Base-by-base conservation (phyloP, 352 stramenopile genomes). In the Aphanomyces cochlioides region DNA sequence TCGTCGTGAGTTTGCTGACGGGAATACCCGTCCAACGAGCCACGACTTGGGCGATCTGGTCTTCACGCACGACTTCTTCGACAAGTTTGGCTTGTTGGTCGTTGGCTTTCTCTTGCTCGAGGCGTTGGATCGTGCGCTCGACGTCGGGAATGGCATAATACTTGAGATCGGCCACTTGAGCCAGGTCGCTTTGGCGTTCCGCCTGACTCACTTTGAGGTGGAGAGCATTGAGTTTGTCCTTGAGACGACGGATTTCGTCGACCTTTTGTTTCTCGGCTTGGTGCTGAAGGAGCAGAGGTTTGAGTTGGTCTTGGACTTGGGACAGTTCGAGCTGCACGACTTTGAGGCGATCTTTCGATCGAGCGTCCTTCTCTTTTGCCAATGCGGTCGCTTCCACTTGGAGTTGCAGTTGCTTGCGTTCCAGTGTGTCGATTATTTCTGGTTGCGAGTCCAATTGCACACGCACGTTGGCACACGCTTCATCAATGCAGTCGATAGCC, bases 341-440 rank as follows among this genome's bases (percentile, higher is more conserved):
- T 67, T 89, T 88, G 34, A 99, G 78, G 69, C 82, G 94, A 43
- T 92, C 78, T 63, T 96, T 98, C 47, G 97, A 90, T 69, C 95
- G 77, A 37, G 89, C 76, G 68, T 98, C 93, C 75, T 98, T 98
- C 73, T 99, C 96, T 56, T 96, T 93, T 1, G 77, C 80, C 15
- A 98, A 77, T 4, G 95, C 94, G 3, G 90, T 98, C 37, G 93
- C 81, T 79, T 99, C 97, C 48, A 99, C 93, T 76, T 99, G 89
- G 0, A 99, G 82, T 76, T 98, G 89, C n/a, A 98, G 76, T 57
- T 98, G 89, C 21, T 92, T 88, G 28, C 96, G 81, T 68, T 99
- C 94, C 12, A 99, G 75, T 63, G 96, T 84, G 75, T 99, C 96
- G 72, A 99, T 98, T 53, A 96, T 85, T 76, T 99, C 96, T 0